Conservation (phyloP, 345 rosid species). For the Moringa oleifera region DNA sequence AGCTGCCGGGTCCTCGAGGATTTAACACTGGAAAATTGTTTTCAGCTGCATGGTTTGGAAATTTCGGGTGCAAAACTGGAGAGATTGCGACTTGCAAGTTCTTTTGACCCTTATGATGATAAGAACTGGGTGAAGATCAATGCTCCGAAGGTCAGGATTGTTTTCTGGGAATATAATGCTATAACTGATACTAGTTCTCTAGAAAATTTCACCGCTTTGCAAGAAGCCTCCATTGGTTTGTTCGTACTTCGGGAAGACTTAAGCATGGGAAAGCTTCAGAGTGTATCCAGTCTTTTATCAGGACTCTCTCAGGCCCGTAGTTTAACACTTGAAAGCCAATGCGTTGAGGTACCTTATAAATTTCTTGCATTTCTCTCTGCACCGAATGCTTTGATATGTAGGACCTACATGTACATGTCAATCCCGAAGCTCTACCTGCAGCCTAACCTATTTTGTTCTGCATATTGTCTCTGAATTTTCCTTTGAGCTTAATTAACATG, state of each 20-base stretch:
- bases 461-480: too few relatives aligned
- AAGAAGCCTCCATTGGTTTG: constrained; percentile 48
- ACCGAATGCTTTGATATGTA: too few relatives aligned
- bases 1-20: constrained; percentile 51
- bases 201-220: constrained; percentile 36
- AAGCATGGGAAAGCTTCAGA: constrained; percentile 28
- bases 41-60: constrained; percentile 48
- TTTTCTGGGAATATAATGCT: constrained; percentile 55
- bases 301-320: constrained; percentile 37
- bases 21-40: constrained; percentile 47
- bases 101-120: constrained; percentile 43
- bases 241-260: constrained; percentile 27
- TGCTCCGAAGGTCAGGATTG: constrained; percentile 34
- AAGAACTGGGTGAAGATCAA: constrained; percentile 48
- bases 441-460: too few relatives aligned
- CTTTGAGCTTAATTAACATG: too few relatives aligned
- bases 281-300: constrained; percentile 42
- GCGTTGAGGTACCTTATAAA: constrained; percentile 50
- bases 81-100: constrained; percentile 44
- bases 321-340: constrained; percentile 51
- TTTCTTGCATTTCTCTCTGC: too few relatives aligned
- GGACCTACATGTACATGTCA: neutral
- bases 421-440: too few relatives aligned
- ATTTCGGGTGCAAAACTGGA: constrained; percentile 37
- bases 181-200: constrained; percentile 29